Evolutionary conservation across 78 protist species (phyloP).

Genomic region (Protostelium mycophagum): DNA sequence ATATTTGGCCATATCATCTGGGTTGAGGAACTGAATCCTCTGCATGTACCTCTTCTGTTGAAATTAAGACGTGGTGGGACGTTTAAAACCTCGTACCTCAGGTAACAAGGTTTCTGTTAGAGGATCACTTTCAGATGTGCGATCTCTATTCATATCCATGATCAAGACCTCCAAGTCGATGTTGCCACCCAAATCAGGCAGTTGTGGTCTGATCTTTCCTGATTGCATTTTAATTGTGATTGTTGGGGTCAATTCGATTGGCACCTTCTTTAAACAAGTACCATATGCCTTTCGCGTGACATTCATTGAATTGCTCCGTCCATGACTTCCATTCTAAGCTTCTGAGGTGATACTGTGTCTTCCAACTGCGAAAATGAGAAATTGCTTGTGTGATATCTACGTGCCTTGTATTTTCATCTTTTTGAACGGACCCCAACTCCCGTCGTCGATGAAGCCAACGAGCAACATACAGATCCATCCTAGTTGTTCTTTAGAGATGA

Average conservation of each 20-base stretch:
- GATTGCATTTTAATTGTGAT: not conserved
- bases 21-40: not conserved
- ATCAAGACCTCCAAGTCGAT: not conserved
- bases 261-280: not conserved
- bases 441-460: not conserved
- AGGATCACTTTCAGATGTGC: no score
- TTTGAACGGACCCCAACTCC: no score
- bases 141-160: no score
- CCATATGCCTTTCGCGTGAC: not conserved
- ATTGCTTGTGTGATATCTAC: not conserved
- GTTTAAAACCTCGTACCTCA: not conserved
- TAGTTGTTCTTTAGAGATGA: no score
- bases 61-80: not conserved
- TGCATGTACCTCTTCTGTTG: not conserved
- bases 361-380: not conserved
- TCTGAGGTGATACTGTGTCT: not conserved
- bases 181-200: not conserved
- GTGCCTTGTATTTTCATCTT: not conserved
- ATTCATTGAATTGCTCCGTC: not conserved
- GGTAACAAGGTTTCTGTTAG: not conserved
- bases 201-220: not conserved
- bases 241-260: not conserved
- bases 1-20: not conserved
- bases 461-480: not conserved
- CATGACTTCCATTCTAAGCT: not conserved